These are phyloP conservation scores for Tulasnella sp. DNA, from an alignment of 768 basidiomycete genomes.

Conservation along the genomic window DNA sequence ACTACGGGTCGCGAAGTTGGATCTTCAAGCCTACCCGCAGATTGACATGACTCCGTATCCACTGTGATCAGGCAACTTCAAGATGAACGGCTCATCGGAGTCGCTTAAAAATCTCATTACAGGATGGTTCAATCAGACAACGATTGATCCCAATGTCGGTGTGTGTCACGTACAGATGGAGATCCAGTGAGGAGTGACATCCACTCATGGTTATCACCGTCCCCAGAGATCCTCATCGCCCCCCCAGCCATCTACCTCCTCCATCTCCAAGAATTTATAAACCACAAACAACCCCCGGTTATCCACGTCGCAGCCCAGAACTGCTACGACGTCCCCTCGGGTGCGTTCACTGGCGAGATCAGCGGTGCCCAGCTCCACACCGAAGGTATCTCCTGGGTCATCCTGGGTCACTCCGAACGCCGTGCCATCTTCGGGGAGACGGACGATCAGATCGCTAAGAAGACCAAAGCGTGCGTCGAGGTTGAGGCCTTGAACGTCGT, in stretches of 20 bases:
- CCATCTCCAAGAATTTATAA: constrained; percentile 46
- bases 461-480: constrained; percentile 74
- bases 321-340: constrained; percentile 67
- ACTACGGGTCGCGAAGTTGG: too few relatives aligned
- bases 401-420: constrained; percentile 96
- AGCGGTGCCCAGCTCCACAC: constrained; percentile 80
- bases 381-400: constrained; percentile 79
- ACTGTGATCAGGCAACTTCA: constrained; percentile 63
- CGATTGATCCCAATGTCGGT: constrained; percentile 71
- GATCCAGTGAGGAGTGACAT: constrained; percentile 1
- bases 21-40: too few relatives aligned
- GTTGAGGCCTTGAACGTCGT: constrained; percentile 59
- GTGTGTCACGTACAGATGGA: constrained; percentile 21
- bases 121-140: constrained; percentile 57
- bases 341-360: constrained; percentile 95
- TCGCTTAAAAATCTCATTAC: constrained; percentile 56
- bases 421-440: constrained; percentile 86
- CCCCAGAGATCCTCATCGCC: constrained; percentile 81
- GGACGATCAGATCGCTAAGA: constrained; percentile 69
- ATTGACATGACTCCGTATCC: too few relatives aligned
- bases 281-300: constrained; percentile 25
- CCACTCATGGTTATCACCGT: background rate
- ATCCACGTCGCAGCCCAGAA: constrained; percentile 86
- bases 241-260: constrained; percentile 85
- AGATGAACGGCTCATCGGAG: constrained; percentile 72